phyloP scores from a whole-genome alignment of 2,329 filamentous ascomycete species.

The Alternaria panax region DNA sequence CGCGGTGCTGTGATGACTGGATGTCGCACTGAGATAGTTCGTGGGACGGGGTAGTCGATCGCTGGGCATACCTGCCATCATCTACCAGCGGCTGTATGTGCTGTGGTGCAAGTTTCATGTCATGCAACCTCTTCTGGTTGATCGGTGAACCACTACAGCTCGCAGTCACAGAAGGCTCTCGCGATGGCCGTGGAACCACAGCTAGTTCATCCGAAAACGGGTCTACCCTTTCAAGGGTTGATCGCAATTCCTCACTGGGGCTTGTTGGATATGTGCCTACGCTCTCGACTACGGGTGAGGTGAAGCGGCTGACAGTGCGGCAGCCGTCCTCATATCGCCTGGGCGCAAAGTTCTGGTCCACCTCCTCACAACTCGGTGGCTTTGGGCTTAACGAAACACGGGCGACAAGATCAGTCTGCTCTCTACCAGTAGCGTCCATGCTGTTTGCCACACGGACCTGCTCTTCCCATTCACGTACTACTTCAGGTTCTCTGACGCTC shows the following conservation, averaged over 20 bases:
- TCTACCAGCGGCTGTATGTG: neutral
- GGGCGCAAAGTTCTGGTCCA: neutral
- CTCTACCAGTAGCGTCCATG: neutral
- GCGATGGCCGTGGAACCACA: neutral
- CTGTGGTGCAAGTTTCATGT: neutral
- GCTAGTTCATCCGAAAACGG: neutral
- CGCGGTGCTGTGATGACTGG: conserved; percentile 26
- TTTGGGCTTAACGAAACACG: neutral
- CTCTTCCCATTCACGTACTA: neutral
- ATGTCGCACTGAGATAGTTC: conserved; percentile 19
- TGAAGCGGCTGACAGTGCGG: neutral
- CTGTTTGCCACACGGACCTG: neutral
- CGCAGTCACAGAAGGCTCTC: neutral
- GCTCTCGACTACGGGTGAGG: neutral
- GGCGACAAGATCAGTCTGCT: neutral
- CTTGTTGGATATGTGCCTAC: neutral
- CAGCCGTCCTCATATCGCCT: neutral
- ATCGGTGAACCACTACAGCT: neutral
- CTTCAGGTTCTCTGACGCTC: neutral
- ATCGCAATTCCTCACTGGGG: neutral
- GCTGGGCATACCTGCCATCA: neutral
- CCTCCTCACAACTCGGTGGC: neutral
- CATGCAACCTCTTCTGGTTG: neutral
- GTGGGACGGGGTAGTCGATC: conserved; percentile 20
- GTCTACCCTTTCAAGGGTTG: neutral